Conservation (phyloP, 306 rosid species). For the Bauhinia variegata region DNA sequence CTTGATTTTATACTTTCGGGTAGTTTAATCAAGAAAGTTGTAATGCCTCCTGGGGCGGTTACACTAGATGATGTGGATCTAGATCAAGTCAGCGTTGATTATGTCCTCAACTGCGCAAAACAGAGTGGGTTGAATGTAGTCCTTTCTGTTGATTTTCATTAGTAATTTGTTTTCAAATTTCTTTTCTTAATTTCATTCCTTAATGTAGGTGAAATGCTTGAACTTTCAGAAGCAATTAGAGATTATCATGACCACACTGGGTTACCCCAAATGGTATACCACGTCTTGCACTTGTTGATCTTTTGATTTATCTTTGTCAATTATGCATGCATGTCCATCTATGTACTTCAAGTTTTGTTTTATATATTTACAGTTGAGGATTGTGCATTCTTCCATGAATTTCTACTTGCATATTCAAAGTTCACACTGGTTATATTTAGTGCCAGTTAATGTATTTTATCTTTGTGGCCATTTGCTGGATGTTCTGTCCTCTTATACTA, state of each 20-base stretch:
- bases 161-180: background rate
- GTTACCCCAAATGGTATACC: constrained; percentile 83
- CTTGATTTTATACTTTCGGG: constrained; percentile 93
- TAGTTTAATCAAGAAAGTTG: constrained; percentile 89
- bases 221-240: constrained; percentile 96
- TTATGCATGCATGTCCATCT: constrained; percentile 11
- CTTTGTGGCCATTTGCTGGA: constrained; percentile 3
- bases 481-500: background rate
- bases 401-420: background rate
- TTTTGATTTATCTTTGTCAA: constrained; percentile 10
- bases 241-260: constrained; percentile 90
- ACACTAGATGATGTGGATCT: constrained; percentile 96
- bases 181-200: constrained; percentile 19
- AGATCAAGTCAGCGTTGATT: constrained; percentile 96
- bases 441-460: constrained; percentile 15
- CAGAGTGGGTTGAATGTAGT: constrained; percentile 54
- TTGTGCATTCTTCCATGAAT: constrained; percentile 18
- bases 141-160: background rate
- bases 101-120: constrained; percentile 85
- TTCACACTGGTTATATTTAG: constrained; percentile 6
- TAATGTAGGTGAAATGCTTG: constrained; percentile 80
- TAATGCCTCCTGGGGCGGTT: constrained; percentile 98
- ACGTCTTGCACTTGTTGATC: constrained; percentile 17
- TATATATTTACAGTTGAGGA: constrained; percentile 10
- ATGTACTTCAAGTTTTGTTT: constrained; percentile 24